A percentile compares a stretch with the other conserved stretches of the same genome.
phyloP scores from a whole-genome alignment of 495 filamentous ascomycete genomes.

The Mycothermus thermophilus region DNA sequence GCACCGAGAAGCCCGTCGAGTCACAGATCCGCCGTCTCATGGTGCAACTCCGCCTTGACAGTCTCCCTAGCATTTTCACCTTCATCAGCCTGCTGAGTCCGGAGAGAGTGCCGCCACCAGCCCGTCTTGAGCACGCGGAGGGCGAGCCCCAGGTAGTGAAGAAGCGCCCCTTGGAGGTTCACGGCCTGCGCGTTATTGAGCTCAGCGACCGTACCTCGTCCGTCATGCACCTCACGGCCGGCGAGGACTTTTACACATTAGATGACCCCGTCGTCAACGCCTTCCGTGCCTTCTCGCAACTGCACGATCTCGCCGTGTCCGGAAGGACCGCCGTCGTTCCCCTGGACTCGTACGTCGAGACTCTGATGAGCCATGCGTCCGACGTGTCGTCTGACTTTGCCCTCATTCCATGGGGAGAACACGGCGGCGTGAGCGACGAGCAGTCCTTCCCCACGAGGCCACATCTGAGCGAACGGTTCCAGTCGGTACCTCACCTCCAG shows the following conservation, averaged over 20 bases:
- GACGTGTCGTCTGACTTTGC: constrained; percentile 65
- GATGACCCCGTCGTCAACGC: constrained; percentile 85
- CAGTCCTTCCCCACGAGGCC: constrained; percentile 28
- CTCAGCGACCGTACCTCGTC: constrained; percentile 87
- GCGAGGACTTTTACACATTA: constrained; percentile 53
- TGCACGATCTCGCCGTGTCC: constrained; percentile 73
- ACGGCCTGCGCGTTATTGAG: constrained; percentile 75
- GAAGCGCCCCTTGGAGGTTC: constrained; percentile 55
- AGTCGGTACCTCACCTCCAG: constrained; percentile 40
- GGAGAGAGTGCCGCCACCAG: no score
- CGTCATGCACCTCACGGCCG: constrained; percentile 84
- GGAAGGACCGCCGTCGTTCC: constrained; percentile 67
- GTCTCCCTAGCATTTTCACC: constrained; percentile 72
- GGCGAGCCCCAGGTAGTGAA: constrained; percentile 8
- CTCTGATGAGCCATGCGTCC: constrained; percentile 50
- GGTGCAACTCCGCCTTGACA: constrained; percentile 70
- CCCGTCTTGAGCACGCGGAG: constrained; percentile 11
- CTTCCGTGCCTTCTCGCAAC: constrained; percentile 74
- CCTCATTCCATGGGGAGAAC: constrained; percentile 83
- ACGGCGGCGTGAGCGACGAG: constrained; percentile 55
- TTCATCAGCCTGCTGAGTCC: constrained; percentile 65
- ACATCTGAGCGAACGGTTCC: constrained; percentile 35
- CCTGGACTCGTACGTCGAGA: constrained; percentile 63
- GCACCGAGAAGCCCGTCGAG: constrained; percentile 32
- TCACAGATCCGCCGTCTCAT: constrained; percentile 34